Evolutionary conservation across 2,329 filamentous ascomycete genomes (phyloP), one percentile per base, ranked within the genome.

Genomic region (Aspergillus fumigatiaffinis): DNA sequence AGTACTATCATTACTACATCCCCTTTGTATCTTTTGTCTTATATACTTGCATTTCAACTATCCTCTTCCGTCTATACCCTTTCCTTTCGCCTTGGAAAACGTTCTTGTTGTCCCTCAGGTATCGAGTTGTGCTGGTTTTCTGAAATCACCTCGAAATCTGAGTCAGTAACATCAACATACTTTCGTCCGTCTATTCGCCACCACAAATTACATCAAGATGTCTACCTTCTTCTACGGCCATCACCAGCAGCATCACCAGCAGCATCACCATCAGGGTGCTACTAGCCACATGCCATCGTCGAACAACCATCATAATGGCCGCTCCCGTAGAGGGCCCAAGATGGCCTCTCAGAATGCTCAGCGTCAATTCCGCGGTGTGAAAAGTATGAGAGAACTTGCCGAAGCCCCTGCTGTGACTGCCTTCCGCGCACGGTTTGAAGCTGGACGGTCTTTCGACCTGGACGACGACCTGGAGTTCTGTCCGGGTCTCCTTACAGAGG

Each of bases 391-490:
- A 76, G 92, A 96, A 74, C 79, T 91, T 62, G 87, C 87, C 67
- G 92, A 96, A 75, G 83, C 88, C n/a, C 86, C 86, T 21, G 84
- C 87, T 52, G 81, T 95, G 59, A 83, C 84, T 60, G 86, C 87
- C 61, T 97, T 96, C 80, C 89, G 93, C 66, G 86, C 86, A 65
- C 88, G 92, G 71, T 96, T 96, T 67, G 92, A 97, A 79, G 90
- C 91, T 63, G 91, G 90, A 58, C 87, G 92, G 58, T 96, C 92
- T 9, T 97, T 97, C 71, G 93, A 97, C 67, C 83, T 97, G 61
- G 93, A 97, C 71, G 93, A 97, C 73, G 93, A 97, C 74, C 84
- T 96, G 78, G 89, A 96, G 76, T 97, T 97, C 77, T 97, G 92
- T 78, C 93, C 93, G 62, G 87, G 88, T 73, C 84, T 97, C 66